Evolutionary conservation across 2,329 filamentous ascomycete genomes (phyloP).

Genomic region (Ilyonectria sp.): DNA sequence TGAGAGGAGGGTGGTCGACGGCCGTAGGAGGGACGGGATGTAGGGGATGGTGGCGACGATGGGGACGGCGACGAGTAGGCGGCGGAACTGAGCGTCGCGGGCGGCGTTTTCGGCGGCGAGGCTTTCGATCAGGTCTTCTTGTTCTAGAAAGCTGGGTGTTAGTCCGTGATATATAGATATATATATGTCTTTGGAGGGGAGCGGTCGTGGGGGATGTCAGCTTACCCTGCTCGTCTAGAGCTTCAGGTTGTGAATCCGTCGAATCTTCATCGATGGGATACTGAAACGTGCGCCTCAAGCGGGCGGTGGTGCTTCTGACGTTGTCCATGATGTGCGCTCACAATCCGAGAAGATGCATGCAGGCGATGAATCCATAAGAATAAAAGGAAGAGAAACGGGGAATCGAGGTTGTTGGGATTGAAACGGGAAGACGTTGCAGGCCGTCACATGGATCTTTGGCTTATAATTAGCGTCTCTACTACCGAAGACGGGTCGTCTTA

Average conservation of each 20-base stretch:
- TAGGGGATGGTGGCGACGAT: constrained; percentile 70
- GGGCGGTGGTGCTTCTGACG: constrained; percentile 60
- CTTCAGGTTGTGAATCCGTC: constrained; percentile 66
- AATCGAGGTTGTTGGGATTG: not conserved
- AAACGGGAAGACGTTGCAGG: constrained; percentile 11
- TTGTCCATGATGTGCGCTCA: constrained; percentile 41
- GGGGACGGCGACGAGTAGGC: constrained; percentile 73
- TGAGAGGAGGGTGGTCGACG: constrained; percentile 59
- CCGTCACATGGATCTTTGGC: constrained; percentile 34
- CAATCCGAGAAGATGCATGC: not conserved
- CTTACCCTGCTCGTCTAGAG: constrained; percentile 83
- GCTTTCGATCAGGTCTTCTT: constrained; percentile 73
- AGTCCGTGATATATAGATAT: not conserved
- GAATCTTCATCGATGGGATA: constrained; percentile 76
- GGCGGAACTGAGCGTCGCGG: constrained; percentile 71
- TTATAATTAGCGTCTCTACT: not conserved
- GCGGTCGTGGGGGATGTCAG: not conserved
- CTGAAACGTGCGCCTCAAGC: constrained; percentile 82
- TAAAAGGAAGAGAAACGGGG: not conserved
- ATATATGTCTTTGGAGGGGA: not conserved
- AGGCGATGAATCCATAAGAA: not conserved
- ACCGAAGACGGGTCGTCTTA: constrained; percentile 34
- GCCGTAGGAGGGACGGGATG: constrained; percentile 55
- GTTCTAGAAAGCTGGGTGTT: constrained; percentile 61
- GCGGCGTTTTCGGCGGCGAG: constrained; percentile 70